A percentile compares a stretch with the other conserved stretches of the same genome.
Conservation (phyloP, 306 rosid genomes). For the Astragalus glycyphyllos region DNA sequence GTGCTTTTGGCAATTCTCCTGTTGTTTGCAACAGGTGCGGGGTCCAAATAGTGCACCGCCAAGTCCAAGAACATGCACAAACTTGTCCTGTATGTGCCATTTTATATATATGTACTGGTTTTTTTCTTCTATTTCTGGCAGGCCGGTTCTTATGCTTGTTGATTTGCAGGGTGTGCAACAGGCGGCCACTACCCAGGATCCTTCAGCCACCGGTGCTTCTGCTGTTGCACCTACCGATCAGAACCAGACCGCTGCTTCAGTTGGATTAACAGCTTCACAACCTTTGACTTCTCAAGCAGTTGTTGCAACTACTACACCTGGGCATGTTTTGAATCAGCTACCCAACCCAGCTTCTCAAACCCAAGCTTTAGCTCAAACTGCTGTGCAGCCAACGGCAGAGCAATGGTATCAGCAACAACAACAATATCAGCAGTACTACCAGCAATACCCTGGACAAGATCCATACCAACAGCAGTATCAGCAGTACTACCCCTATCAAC, state of each 20-base stretch:
- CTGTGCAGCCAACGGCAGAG: conserved; percentile 65
- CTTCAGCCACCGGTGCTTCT: conserved; percentile 55
- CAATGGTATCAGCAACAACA: conserved; percentile 98
- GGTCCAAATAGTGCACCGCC: conserved; percentile 89
- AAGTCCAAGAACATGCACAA: conserved; percentile 96
- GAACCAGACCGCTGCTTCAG: conserved; percentile 53
- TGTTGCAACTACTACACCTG: conserved; percentile 51
- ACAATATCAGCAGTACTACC: conserved; percentile 89
- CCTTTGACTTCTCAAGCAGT: conserved; percentile 62
- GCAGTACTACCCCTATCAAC: conserved; percentile 85
- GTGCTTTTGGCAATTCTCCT: conserved; percentile 93
- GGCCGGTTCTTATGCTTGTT: conserved; percentile 40
- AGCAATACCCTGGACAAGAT: conserved; percentile 93
- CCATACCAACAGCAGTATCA: conserved; percentile 91
- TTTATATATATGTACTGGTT: neutral
- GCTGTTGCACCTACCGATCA: conserved; percentile 61
- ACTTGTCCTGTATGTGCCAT: conserved; percentile 72
- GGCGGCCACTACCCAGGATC: conserved; percentile 51
- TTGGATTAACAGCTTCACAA: conserved; percentile 58
- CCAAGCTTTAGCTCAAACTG: conserved; percentile 61
- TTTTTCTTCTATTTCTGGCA: conserved; percentile 26
- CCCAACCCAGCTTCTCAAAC: conserved; percentile 64
- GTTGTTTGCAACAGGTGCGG: conserved; percentile 95
- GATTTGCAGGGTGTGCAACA: conserved; percentile 79
- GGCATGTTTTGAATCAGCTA: conserved; percentile 67